Evolutionary conservation across 2,329 filamentous ascomycete species (phyloP).

Genomic region (Fusarium multiceps): DNA sequence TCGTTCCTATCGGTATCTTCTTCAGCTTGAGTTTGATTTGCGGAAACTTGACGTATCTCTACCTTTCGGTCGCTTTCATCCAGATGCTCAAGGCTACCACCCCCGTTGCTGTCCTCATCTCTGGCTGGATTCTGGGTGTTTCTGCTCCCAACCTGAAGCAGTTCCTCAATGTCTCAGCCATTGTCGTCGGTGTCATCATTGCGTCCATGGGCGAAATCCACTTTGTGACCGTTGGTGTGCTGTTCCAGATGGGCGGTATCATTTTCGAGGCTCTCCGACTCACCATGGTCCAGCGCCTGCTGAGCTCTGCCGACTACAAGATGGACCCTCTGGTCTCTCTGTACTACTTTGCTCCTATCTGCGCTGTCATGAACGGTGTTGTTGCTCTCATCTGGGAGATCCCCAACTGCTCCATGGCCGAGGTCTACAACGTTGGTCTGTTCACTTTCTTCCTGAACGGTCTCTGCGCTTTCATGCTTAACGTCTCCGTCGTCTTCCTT

Average conservation of each 20-base stretch:
- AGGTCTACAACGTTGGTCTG: constrained; percentile 79
- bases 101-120: constrained; percentile 90
- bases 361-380: constrained; percentile 82
- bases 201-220: constrained; percentile 96
- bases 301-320: constrained; percentile 87
- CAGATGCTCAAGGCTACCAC: constrained; percentile 99
- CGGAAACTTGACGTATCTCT: constrained; percentile 94
- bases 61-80: constrained; percentile 95
- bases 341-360: constrained; percentile 90
- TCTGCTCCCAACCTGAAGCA: constrained; percentile 86
- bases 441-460: constrained; percentile 81
- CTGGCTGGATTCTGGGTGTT: constrained; percentile 88
- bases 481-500: constrained; percentile 87
- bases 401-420: constrained; percentile 73
- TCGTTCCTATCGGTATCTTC: constrained; percentile 94
- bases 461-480: constrained; percentile 81
- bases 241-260: constrained; percentile 83
- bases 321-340: constrained; percentile 91
- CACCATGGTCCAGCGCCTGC: constrained; percentile 84
- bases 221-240: constrained; percentile 83
- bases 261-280: constrained; percentile 85
- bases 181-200: constrained; percentile 93
- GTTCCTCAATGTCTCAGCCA: constrained; percentile 92
- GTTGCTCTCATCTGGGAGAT: constrained; percentile 81
- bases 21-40: constrained; percentile 97